Percentiles rank a stretch among this genome's conserved stretches.
These are phyloP conservation scores for Neopestalotiopsis clavispora DNA, from an alignment of 2,329 filamentous ascomycete species.

Conservation along the genomic window DNA sequence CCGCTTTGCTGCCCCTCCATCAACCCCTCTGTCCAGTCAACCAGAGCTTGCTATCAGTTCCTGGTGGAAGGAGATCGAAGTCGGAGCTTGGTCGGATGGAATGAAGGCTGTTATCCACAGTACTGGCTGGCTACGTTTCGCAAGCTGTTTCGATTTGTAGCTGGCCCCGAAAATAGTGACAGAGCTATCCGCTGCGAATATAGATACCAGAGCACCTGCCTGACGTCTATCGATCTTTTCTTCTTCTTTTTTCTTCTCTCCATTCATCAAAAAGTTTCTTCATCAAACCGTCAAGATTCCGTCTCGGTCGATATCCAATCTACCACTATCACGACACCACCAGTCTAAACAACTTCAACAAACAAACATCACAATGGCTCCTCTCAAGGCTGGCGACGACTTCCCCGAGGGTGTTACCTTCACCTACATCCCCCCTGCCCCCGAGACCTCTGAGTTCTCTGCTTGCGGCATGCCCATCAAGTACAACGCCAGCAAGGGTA, in stretches of 20 bases:
- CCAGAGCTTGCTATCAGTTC: not conserved
- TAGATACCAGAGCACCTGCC: slow-evolving; percentile 1
- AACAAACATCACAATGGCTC: slow-evolving; percentile 41
- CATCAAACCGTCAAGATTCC: not conserved
- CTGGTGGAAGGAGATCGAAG: slow-evolving; percentile 10
- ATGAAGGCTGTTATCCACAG: not conserved
- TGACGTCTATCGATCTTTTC: not conserved
- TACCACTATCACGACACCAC: slow-evolving; percentile 9
- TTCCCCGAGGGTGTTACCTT: slow-evolving; percentile 85
- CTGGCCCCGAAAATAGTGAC: too few relatives aligned
- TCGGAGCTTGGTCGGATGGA: slow-evolving; percentile 14
- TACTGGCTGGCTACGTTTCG: not conserved
- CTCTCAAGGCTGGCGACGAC: slow-evolving; percentile 79
- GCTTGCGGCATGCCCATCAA: slow-evolving; percentile 78
- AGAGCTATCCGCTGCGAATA: not conserved
- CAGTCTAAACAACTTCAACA: not conserved
- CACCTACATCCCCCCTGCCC: slow-evolving; percentile 79
- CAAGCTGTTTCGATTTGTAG: not conserved
- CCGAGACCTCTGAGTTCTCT: slow-evolving; percentile 71
- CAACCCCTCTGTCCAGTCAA: slow-evolving; percentile 7
- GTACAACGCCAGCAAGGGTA: slow-evolving; percentile 80
- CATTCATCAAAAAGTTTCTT: not conserved
- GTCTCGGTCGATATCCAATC: not conserved
- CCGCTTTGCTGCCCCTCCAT: slow-evolving; percentile 3
- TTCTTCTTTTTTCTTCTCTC: slow-evolving; percentile 2